Evolutionary conservation across 1,139 yeast genomes (phyloP).

Genomic region (Candida tropicalis): DNA sequence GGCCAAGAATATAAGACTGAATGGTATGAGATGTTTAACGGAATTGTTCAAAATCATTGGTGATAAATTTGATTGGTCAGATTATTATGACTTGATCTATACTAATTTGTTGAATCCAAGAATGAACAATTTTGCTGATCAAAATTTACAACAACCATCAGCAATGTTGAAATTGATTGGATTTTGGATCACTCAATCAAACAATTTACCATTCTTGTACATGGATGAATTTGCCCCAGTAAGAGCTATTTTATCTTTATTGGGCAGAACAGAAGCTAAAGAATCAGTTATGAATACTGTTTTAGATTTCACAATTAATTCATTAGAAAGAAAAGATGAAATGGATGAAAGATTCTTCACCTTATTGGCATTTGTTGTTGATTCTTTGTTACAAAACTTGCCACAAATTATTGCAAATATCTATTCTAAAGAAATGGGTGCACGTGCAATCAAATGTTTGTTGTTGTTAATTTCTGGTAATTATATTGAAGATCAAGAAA

Average conservation of each 20-base stretch:
- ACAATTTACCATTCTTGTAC: slow-evolving; percentile 55
- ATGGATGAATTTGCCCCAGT: slow-evolving; percentile 60
- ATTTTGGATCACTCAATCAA: slow-evolving; percentile 58
- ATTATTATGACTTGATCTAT: slow-evolving; percentile 55
- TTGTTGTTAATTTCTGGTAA: slow-evolving; percentile 61
- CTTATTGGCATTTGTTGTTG: slow-evolving; percentile 57
- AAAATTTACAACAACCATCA: slow-evolving; percentile 83
- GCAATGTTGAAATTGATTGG: slow-evolving; percentile 70
- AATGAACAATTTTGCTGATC: slow-evolving; percentile 64
- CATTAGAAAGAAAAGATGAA: slow-evolving; percentile 34
- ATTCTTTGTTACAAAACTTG: slow-evolving; percentile 53
- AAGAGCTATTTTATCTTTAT: slow-evolving; percentile 54
- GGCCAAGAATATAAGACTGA: slow-evolving; percentile 59
- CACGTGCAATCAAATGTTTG: slow-evolving; percentile 55
- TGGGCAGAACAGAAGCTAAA: slow-evolving; percentile 61
- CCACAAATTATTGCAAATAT: slow-evolving; percentile 50
- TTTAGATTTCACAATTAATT: slow-evolving; percentile 56
- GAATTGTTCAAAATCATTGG: slow-evolving; percentile 54
- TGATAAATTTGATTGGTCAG: slow-evolving; percentile 56
- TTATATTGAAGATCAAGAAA: slow-evolving; percentile 58
- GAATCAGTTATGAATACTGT: slow-evolving; percentile 63
- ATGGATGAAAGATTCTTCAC: slow-evolving; percentile 49
- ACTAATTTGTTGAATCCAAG: slow-evolving; percentile 63
- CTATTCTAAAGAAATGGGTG: slow-evolving; percentile 51
- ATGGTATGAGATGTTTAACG: slow-evolving; percentile 60